Conservation (phyloP, 306 rosid genomes). For the Canavalia ensiformis region DNA sequence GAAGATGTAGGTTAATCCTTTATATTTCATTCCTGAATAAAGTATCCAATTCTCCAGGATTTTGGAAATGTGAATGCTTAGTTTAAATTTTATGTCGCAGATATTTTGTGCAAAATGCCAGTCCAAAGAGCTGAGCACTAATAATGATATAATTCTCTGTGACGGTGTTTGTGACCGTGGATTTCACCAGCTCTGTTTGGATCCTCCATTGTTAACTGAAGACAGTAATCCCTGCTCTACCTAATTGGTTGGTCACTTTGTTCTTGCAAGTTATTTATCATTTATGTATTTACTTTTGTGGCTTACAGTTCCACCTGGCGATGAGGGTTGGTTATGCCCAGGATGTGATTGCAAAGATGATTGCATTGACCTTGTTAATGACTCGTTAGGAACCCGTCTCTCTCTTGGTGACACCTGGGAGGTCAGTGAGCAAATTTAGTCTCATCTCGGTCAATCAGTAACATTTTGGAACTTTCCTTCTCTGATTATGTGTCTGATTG, state of each 20-base stretch:
- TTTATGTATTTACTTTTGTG: constrained; percentile 46
- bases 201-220: constrained; percentile 85
- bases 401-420: constrained; percentile 82
- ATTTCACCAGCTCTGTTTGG: constrained; percentile 90
- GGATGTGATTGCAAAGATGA: constrained; percentile 99
- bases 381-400: constrained; percentile 78
- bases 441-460: neutral
- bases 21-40: constrained; percentile 42
- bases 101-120: constrained; percentile 95
- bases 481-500: constrained; percentile 50
- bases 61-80: constrained; percentile 44
- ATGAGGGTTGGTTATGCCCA: constrained; percentile 97
- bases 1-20: constrained; percentile 83
- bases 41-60: constrained; percentile 25
- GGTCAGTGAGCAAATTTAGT: constrained; percentile 62
- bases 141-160: constrained; percentile 94
- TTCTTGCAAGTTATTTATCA: constrained; percentile 46
- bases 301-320: constrained; percentile 86
- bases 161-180: constrained; percentile 99
- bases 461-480: constrained; percentile 34
- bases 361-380: constrained; percentile 83
- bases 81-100: constrained; percentile 63
- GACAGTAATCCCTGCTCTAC: constrained; percentile 73
- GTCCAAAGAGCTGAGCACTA: constrained; percentile 67
- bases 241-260: constrained; percentile 42